These are phyloP conservation scores for Metschnikowia gelsemii DNA, from an alignment of 805 yeast species.

Conservation along the genomic window DNA sequence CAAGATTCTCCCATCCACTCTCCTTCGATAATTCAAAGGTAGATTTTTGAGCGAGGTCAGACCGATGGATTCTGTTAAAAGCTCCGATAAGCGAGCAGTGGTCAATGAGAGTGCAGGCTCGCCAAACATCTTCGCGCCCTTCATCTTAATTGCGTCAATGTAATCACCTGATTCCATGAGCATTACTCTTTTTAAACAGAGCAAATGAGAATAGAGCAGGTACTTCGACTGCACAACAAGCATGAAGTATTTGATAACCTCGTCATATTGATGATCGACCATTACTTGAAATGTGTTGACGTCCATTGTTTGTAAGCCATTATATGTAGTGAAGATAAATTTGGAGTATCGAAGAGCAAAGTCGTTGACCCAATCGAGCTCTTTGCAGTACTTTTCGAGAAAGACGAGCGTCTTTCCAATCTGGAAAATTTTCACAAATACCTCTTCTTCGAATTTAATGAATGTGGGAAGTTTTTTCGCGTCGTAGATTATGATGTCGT, in stretches of 20 bases:
- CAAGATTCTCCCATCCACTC: conserved; percentile 80
- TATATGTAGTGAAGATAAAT: conserved; percentile 29
- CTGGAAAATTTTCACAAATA: conserved; percentile 51
- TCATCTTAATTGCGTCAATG: conserved; percentile 58
- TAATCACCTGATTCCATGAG: conserved; percentile 81
- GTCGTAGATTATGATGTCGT: conserved; percentile 34
- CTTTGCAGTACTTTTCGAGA: conserved; percentile 63
- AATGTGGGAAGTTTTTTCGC: conserved; percentile 46
- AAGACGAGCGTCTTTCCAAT: conserved; percentile 74
- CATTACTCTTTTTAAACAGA: conserved; percentile 61
- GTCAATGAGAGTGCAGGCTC: conserved; percentile 64
- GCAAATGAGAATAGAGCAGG: conserved; percentile 52
- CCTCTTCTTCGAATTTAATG: conserved; percentile 30
- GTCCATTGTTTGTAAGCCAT: conserved; percentile 35
- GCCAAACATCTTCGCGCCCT: conserved; percentile 52
- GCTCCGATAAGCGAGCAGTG: conserved; percentile 61
- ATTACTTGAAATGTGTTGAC: conserved; percentile 37
- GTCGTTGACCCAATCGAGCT: conserved; percentile 59
- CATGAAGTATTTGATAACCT: conserved; percentile 53
- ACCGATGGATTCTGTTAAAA: conserved; percentile 63
- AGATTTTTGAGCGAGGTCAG: conserved; percentile 49
- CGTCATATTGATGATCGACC: conserved; percentile 46
- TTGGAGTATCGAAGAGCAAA: conserved; percentile 37
- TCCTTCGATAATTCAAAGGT: conserved; percentile 38
- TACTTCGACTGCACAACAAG: conserved; percentile 47